A percentile compares a stretch with the other conserved stretches of the same genome.
Conservation (phyloP, 371 early-diverging fungal genomes). For the Mortierella sp. region DNA sequence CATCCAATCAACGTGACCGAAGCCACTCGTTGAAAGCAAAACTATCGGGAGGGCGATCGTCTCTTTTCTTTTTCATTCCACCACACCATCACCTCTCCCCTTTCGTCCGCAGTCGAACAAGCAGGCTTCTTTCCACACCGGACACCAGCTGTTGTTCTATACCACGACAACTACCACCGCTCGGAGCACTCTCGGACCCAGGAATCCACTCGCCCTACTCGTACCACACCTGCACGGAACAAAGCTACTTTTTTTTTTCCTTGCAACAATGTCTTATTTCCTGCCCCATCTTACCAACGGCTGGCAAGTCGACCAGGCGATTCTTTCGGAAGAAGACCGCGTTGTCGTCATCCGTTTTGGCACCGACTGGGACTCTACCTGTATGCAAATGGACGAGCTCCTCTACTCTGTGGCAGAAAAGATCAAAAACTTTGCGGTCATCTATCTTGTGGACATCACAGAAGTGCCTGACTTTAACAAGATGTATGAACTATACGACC, state of each 20-base stretch:
- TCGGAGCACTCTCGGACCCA: too few species aligned
- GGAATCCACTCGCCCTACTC: too few species aligned
- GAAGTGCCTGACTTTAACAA: slow-evolving; percentile 94
- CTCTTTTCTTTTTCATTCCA: neutral
- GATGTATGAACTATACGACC: slow-evolving; percentile 98
- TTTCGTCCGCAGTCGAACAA: too few species aligned
- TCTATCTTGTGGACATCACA: slow-evolving; percentile 90
- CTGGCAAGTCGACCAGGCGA: slow-evolving; percentile 99
- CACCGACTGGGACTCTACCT: slow-evolving; percentile 95
- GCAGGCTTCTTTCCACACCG: too few species aligned
- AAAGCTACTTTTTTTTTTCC: neutral
- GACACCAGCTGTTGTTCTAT: too few species aligned
- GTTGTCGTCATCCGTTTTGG: slow-evolving; percentile 97
- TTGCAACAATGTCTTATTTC: slow-evolving; percentile 67
- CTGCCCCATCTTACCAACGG: slow-evolving; percentile 78
- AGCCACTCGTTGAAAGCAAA: neutral
- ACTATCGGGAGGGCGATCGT: neutral
- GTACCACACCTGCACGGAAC: too few species aligned
- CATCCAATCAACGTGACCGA: too few species aligned
- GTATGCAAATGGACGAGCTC: slow-evolving; percentile 98
- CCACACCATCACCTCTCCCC: too few species aligned
- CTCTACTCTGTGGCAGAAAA: slow-evolving; percentile 92
- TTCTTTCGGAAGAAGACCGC: slow-evolving; percentile 95
- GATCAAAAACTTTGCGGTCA: slow-evolving; percentile 97
- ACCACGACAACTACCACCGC: too few species aligned